phyloP scores from a whole-genome alignment of 2,329 filamentous ascomycete genomes.

The Lachnellula occidentalis region DNA sequence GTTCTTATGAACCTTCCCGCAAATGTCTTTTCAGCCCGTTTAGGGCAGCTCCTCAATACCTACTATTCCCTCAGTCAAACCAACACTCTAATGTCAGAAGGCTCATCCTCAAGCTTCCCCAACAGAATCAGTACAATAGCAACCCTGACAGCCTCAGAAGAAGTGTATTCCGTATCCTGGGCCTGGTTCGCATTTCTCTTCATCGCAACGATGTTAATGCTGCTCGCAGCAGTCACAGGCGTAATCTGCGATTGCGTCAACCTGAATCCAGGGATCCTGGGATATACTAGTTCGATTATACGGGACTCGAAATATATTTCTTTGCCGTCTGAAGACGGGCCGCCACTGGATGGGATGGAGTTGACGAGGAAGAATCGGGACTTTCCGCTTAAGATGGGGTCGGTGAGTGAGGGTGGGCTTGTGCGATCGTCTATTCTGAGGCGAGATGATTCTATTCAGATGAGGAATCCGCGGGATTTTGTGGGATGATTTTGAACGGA shows the following conservation, averaged over 20 bases:
- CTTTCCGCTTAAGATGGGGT: conserved; percentile 3
- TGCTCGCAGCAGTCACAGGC: background rate
- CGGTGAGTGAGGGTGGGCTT: background rate
- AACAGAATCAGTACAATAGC: background rate
- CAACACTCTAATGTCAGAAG: background rate
- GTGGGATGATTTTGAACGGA: background rate
- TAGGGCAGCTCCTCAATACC: conserved; percentile 5
- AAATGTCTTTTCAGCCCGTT: background rate
- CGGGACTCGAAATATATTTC: conserved; percentile 4
- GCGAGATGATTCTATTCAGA: background rate
- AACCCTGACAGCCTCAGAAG: background rate
- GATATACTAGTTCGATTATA: background rate
- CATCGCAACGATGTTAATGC: conserved; percentile 2
- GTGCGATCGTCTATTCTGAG: background rate
- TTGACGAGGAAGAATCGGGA: background rate
- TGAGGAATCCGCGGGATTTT: background rate
- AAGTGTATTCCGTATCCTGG: conserved; percentile 5
- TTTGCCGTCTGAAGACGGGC: background rate
- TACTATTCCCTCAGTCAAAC: conserved; percentile 8
- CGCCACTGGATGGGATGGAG: background rate
- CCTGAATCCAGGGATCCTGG: background rate
- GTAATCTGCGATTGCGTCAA: background rate
- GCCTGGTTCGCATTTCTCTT: conserved; percentile 6
- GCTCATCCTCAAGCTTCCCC: background rate
- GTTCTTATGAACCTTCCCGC: background rate